Evolutionary conservation across 78 protist genomes (phyloP).

Genomic region (Guillardia theta): DNA sequence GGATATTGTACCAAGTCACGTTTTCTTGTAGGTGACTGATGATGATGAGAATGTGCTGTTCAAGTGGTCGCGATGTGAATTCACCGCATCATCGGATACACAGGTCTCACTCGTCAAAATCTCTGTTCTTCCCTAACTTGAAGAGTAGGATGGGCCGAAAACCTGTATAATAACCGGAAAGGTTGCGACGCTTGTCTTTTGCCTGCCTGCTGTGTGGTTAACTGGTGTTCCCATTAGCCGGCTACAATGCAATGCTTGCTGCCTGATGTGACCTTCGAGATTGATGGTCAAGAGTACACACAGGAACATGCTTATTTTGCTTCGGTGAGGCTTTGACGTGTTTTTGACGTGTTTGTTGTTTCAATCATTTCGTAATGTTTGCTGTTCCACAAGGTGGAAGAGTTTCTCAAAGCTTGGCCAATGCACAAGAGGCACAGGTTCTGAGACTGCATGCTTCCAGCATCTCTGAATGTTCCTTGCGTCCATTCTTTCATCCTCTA

Average conservation of each 20-base stretch:
- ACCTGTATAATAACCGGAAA: slow-evolving; percentile 25
- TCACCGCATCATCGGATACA: slow-evolving; percentile 2
- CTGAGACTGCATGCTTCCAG: too few relatives aligned
- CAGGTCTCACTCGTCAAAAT: too few relatives aligned
- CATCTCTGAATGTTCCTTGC: too few relatives aligned
- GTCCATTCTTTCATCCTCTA: not conserved
- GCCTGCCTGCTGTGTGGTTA: not conserved
- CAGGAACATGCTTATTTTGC: slow-evolving; percentile 24
- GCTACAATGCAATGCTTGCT: slow-evolving; percentile 20
- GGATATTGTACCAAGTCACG: not conserved
- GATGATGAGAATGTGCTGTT: not conserved
- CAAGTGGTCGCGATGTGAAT: slow-evolving; percentile 21
- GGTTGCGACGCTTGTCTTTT: not conserved
- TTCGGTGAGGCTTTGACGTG: too few relatives aligned
- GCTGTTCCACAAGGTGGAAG: too few relatives aligned
- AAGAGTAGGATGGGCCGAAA: slow-evolving; percentile 39
- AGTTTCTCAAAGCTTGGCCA: not conserved
- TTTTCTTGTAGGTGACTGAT: not conserved
- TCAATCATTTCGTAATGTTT: too few relatives aligned
- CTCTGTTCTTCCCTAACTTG: too few relatives aligned
- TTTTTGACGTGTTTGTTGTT: too few relatives aligned
- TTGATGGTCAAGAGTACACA: not conserved
- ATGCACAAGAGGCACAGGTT: too few relatives aligned
- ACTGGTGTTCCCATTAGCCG: not conserved
- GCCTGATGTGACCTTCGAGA: slow-evolving; percentile 18